Evolutionary conservation across 2,329 filamentous ascomycete genomes (phyloP), one percentile per base, ranked within the genome.

Genomic region (Neopestalotiopsis clavispora): DNA sequence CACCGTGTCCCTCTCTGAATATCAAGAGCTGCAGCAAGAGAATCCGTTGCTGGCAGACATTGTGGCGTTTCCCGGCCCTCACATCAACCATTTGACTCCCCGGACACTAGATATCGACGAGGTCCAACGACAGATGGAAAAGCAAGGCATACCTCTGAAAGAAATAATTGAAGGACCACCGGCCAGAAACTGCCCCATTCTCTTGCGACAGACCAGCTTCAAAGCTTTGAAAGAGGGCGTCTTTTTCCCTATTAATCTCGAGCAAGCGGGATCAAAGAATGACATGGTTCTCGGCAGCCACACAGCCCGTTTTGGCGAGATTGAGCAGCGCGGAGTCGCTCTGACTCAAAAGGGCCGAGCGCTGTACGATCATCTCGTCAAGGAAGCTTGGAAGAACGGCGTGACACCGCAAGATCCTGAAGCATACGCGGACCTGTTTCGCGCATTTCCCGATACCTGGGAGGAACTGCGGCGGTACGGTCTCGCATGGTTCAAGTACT

Each of bases 271-370:
- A 34, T 20, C 20, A 9, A 17, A 20, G 49, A n/a, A 9, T 7
- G 42, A 5, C 17, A 49, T 52, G 42, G 62, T 49, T 17, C 62
- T 38, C 13, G 64, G 45, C 9, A 66, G 64, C 6, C 64, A 66
- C 14, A 66, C 42, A 13, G 45, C 64, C 28, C 64, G 64, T 20
- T 66, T 66, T 28, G 64, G 64, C 32, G 64, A 66, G 64, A 66
- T 66, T 14, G 64, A 66, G 30, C 64, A 66, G 49, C 64, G 64
- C 28, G 64, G 42, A 12, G 42, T 45, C 12, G 64, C 64, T 4
- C 30, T 66, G 23, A 66, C 64, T 4, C n/a, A 66, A 10, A 66
- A 58, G 23, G 42, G 49, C 6, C 49, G 64, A n/a, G 64, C 45
- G 23, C 64, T 66, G 3, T 66, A 66, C 14, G 64, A 66, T 17